Percentiles rank a stretch among this genome's conserved stretches.
These are phyloP conservation scores for Colletotrichum phormii DNA, from an alignment of 2,329 filamentous ascomycete species.

Conservation along the genomic window DNA sequence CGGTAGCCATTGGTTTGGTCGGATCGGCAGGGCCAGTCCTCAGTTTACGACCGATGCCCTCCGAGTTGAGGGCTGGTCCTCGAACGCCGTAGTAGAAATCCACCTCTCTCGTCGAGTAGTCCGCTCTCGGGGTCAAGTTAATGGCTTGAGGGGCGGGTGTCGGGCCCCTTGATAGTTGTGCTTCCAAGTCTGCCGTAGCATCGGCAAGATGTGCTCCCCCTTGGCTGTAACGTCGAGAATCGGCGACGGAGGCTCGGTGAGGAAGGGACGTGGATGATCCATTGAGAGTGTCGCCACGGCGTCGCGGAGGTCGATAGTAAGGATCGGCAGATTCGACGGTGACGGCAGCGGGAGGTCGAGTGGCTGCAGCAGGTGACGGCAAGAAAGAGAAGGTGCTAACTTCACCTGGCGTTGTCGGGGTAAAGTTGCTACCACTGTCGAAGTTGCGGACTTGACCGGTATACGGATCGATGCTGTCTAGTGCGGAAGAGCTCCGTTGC, in stretches of 20 bases:
- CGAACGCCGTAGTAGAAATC: slow-evolving; percentile 97
- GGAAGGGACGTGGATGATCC: slow-evolving; percentile 48
- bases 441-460: slow-evolving; percentile 58
- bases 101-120: slow-evolving; percentile 94
- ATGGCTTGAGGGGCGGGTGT: slow-evolving; percentile 57
- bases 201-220: slow-evolving; percentile 48
- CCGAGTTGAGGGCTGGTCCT: slow-evolving; percentile 86
- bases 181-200: slow-evolving; percentile 50
- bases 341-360: slow-evolving; percentile 54
- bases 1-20: slow-evolving; percentile 88
- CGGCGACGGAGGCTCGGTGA: slow-evolving; percentile 45
- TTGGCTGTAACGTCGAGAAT: slow-evolving; percentile 53
- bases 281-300: slow-evolving; percentile 71
- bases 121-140: slow-evolving; percentile 71
- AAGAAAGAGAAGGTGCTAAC: slow-evolving; percentile 79
- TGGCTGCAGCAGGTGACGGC: slow-evolving; percentile 64
- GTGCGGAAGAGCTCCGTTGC: slow-evolving; percentile 65
- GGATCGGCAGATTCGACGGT: slow-evolving; percentile 73
- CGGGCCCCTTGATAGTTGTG: slow-evolving; percentile 54
- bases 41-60: slow-evolving; percentile 82
- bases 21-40: slow-evolving; percentile 96
- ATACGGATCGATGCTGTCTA: slow-evolving; percentile 63
- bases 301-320: slow-evolving; percentile 88
- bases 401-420: slow-evolving; percentile 79
- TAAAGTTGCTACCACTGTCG: slow-evolving; percentile 73